phyloP scores from a whole-genome alignment of 768 basidiomycete genomes.

The Lanmaoa rubissima region DNA sequence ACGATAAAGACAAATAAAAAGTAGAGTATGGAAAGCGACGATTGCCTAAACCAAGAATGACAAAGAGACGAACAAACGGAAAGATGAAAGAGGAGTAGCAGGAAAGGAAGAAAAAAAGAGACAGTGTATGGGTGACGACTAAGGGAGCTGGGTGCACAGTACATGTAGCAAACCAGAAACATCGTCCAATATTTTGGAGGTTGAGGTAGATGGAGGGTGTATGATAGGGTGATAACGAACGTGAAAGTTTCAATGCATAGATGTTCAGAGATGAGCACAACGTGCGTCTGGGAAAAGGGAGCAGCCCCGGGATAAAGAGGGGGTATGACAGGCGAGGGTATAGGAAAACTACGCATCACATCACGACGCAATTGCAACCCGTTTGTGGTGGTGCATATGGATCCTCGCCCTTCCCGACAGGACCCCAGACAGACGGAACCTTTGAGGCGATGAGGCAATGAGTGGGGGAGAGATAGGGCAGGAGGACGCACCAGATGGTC shows the following conservation, averaged over 20 bases:
- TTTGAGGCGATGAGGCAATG: conserved; percentile 28
- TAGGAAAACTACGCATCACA: conserved; percentile 47
- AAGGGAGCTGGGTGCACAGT: conserved; percentile 11
- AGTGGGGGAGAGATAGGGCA: not conserved
- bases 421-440: conserved; percentile 95
- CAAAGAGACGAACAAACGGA: not conserved
- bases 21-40: conserved; percentile 23
- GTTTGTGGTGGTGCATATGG: conserved; percentile 84
- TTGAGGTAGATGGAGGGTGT: conserved; percentile 20
- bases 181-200: conserved; percentile 29
- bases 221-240: conserved; percentile 31
- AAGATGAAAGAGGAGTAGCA: conserved; percentile 1
- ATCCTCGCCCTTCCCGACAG: conserved; percentile 84
- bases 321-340: conserved; percentile 38
- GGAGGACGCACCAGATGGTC: conserved; percentile 73
- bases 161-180: conserved; percentile 27
- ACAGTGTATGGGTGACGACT: conserved; percentile 8
- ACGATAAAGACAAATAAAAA: conserved; percentile 37
- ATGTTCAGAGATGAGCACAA: conserved; percentile 19
- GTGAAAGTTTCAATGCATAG: conserved; percentile 22
- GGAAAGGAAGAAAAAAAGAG: not conserved
- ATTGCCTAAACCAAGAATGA: conserved; percentile 24
- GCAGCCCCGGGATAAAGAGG: conserved; percentile 5
- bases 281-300: conserved; percentile 10
- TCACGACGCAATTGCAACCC: conserved; percentile 69